These are phyloP conservation scores for Camillea tinctor DNA, from an alignment of 2,329 filamentous ascomycete genomes.

Conservation along the genomic window DNA sequence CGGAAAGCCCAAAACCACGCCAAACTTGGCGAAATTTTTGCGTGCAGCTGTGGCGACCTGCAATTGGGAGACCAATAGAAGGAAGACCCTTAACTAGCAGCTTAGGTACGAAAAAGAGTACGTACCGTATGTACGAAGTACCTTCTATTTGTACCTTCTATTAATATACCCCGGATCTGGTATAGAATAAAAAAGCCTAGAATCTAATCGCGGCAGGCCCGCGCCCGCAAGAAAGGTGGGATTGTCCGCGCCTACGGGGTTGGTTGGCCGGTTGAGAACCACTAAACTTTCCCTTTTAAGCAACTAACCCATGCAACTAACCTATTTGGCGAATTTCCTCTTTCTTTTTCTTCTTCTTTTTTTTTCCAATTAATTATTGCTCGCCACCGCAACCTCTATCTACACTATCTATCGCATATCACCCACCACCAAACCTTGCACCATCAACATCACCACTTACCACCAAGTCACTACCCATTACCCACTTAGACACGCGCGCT, in stretches of 20 bases:
- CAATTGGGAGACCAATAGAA: background rate
- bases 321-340: background rate
- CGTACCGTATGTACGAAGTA: too few relatives aligned
- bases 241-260: conserved; percentile 19
- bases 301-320: background rate
- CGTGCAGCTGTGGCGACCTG: background rate
- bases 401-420: too few relatives aligned
- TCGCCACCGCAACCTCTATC: too few relatives aligned
- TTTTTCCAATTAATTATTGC: too few relatives aligned
- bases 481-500: background rate
- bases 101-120: conserved; percentile 7
- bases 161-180: conserved; percentile 10
- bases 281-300: conserved; percentile 16
- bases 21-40: conserved; percentile 1
- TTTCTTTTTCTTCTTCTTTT: background rate
- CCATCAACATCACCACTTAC: too few relatives aligned
- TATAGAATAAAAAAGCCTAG: conserved; percentile 3
- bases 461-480: background rate
- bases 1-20: background rate
- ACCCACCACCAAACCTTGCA: too few relatives aligned
- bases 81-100: too few relatives aligned
- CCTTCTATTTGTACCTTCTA: too few relatives aligned
- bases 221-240: conserved; percentile 20
- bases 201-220: background rate
- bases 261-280: conserved; percentile 11